A percentile compares a stretch with the other conserved stretches of the same genome.
These are phyloP conservation scores for Melaleuca alternifolia DNA, from an alignment of 345 rosid genomes.

Conservation along the genomic window DNA sequence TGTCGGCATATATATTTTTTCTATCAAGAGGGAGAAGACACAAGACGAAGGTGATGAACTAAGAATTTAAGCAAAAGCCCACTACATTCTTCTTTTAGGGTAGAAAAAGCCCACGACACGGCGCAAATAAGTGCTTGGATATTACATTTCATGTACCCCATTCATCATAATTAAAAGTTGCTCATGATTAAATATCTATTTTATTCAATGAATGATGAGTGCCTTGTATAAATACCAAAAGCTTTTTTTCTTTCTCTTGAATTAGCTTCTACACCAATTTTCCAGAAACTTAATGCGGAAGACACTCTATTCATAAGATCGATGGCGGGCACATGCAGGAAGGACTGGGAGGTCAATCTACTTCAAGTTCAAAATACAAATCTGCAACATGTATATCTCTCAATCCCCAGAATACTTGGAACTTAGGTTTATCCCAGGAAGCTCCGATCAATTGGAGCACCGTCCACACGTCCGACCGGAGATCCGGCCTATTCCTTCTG, in stretches of 20 bases:
- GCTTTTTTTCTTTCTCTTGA: background rate
- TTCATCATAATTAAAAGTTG: background rate
- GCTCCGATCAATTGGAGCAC: constrained; percentile 78
- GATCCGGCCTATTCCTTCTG: constrained; percentile 59
- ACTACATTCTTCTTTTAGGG: background rate
- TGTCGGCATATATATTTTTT: background rate
- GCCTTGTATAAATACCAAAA: background rate
- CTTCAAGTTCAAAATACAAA: background rate
- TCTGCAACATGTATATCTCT: background rate
- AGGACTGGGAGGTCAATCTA: background rate
- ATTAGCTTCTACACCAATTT: background rate
- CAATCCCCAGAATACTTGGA: background rate
- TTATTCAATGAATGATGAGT: background rate
- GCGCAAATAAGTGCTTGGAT: background rate
- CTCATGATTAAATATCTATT: background rate
- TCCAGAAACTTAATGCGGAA: background rate
- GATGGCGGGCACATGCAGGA: background rate
- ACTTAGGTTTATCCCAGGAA: constrained; percentile 26
- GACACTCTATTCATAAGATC: background rate
- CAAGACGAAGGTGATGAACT: background rate
- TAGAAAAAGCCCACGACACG: background rate
- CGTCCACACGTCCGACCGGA: constrained; percentile 65
- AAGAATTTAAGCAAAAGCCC: background rate
- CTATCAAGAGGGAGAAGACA: background rate
- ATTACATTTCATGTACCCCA: background rate